Base-by-base conservation (phyloP, 148 eudicot species). In the Amaranthus palmeri region DNA sequence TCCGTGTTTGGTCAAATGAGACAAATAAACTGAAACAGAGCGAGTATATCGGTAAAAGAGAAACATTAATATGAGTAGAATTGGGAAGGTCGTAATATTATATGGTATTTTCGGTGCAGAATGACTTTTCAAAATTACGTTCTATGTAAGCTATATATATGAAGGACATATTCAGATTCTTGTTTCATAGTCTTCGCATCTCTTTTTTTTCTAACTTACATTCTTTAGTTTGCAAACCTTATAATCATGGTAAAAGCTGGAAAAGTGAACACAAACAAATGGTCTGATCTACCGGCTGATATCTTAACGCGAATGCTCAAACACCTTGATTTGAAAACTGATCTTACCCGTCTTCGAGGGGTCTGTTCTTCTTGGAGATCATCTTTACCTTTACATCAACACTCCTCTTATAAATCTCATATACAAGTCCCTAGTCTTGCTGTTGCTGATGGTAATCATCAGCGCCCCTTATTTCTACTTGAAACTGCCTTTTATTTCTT, bases 261-360 rank as follows among this genome's bases (percentile, higher is more conserved):
- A 25, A 25, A 25, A 25, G 11, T 41, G 10, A 58, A 58, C 42
- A 25, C 64, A 4, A 36, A 10, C 7, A 41, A 61, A 42, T 72
- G 75, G 74, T 47, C 75, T 17, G 5, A 72, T 46, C 68, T 72
- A n/a, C 75, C 75, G 0, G 61, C 61, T 44, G 54, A 14, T 42
- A 7, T 71, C 67, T 57, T 71, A 7, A 40, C 13, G 3, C 52
- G 41, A 11, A 52, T 71, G 13, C 1, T 59, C 10, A 14, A 18
- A 47, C n/a, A 25, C 57, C 74, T 71, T 44, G 54, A 71, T 51
- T 11, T 71, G 5, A 40, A 15, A 0, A 71, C 57, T 3, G 48
- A 71, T 13, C 11, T 42, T 8, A 47, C 43, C 5, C 46, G 15
- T 12, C 48, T 71, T 12, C 74, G 67, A 3, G 66, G 48, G 2